Base-by-base conservation (phyloP, 495 filamentous ascomycete species). In the Lasiosphaeria hispida region DNA sequence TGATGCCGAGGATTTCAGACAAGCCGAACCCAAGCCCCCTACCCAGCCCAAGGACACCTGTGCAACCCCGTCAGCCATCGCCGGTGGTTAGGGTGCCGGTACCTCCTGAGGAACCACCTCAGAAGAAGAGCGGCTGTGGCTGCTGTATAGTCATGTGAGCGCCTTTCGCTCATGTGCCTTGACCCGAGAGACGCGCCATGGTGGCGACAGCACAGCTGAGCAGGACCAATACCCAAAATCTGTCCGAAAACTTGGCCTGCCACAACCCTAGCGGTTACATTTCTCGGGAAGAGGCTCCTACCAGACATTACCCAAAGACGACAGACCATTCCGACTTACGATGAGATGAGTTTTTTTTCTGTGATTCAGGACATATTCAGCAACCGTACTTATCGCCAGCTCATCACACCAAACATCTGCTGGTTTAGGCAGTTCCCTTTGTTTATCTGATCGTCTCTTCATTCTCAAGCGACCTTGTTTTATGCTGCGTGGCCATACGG, bases 71-170 rank as follows among this genome's bases (percentile, higher is more conserved):
- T 8, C 63, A 61, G 14, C 43, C 58, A 9, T 41, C 58, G 17
- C 44, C 58, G 37, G 60, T 62, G 33, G 59, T 68, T 10, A 63
- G 67, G 65, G 60, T 71, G 37, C 72, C 72, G 11, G 75, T 72
- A 7, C 60, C 70, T 35, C 61, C 64, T 1, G 74, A 75, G 63
- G 66, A 78, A 19, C 56, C 67, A 33, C 42, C 67, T 30, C 53
- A 60, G 19, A 75, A 75, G 62, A 73, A 76, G 58, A 70, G 59
- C 10, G 77, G 79, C 1, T 82, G 80, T 36, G 80, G 76, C 36
- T 82, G 80, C 64, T 83, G 80, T 58, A 64, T 80, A 40, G 72
- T 83, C 35, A 83, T 83, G 80, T 83, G 64, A 77, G 15, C 11
- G 1, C 19, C 13, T 6, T 17, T 3, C 40, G 34, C 23, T 23